Conservation (phyloP, 129 eudicot genomes). For the sunflower (Helianthus annuus) region DNA sequence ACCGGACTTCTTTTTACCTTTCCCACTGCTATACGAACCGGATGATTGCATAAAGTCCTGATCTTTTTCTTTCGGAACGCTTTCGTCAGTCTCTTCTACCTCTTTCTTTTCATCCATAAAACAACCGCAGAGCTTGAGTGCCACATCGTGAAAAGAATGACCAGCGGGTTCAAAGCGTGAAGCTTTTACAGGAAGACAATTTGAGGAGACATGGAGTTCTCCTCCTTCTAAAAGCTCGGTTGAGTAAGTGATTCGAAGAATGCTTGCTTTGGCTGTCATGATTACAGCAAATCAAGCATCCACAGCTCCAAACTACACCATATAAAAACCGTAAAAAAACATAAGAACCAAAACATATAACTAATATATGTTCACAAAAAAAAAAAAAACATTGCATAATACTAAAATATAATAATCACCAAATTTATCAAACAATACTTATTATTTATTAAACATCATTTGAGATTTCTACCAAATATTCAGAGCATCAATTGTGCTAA, state of each 20-base stretch:
- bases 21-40: slow-evolving; percentile 73
- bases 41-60: slow-evolving; percentile 54
- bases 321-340: background rate
- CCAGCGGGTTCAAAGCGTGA: slow-evolving; percentile 82
- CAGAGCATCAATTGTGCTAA: background rate
- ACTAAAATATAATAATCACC: background rate
- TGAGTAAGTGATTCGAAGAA: slow-evolving; percentile 62
- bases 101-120: slow-evolving; percentile 47
- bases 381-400: background rate
- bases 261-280: slow-evolving; percentile 45
- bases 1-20: slow-evolving; percentile 84
- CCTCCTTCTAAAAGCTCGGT: slow-evolving; percentile 67
- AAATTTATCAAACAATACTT: background rate
- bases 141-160: slow-evolving; percentile 81
- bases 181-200: slow-evolving; percentile 71
- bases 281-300: slow-evolving; percentile 37
- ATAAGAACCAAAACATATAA: slow-evolving; percentile 14
- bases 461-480: background rate
- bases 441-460: slow-evolving; percentile 3
- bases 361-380: background rate
- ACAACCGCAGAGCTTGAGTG: slow-evolving; percentile 66
- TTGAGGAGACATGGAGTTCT: slow-evolving; percentile 67
- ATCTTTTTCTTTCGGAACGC: slow-evolving; percentile 51
- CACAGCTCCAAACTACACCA: slow-evolving; percentile 35
- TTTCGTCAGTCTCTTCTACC: slow-evolving; percentile 28